Evolutionary conservation across 2,329 filamentous ascomycete genomes (phyloP).

Genomic region (Chaetomium sp.): DNA sequence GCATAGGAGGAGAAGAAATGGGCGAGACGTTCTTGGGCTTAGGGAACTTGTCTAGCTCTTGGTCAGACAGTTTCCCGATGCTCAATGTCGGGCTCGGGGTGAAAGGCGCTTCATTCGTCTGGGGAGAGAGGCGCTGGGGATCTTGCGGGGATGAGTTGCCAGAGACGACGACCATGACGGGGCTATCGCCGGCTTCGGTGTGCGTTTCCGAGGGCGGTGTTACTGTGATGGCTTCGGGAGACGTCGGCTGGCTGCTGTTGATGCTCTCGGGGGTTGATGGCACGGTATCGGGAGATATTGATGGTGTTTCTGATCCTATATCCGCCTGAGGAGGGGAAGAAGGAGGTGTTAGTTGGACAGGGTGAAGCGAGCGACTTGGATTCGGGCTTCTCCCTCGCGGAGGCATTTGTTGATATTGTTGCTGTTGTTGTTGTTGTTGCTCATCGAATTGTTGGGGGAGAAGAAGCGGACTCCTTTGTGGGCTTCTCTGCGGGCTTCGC

Average conservation of each 20-base stretch:
- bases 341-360: constrained; percentile 14
- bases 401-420: background rate
- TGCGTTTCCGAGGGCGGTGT: constrained; percentile 3
- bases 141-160: constrained; percentile 26
- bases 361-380: constrained; percentile 5
- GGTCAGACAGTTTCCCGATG: constrained; percentile 28
- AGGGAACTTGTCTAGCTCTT: constrained; percentile 14
- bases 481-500: constrained; percentile 19
- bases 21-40: constrained; percentile 9
- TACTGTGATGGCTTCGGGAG: constrained; percentile 3
- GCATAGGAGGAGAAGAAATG: constrained; percentile 9
- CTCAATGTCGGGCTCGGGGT: constrained; percentile 37
- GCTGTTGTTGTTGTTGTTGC: constrained; percentile 2
- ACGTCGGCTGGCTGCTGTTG: background rate
- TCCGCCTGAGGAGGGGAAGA: constrained; percentile 15
- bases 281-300: background rate
- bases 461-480: constrained; percentile 21
- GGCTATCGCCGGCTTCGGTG: background rate
- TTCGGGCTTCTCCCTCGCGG: constrained; percentile 12
- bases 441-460: constrained; percentile 18
- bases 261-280: background rate
- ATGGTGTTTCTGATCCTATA: constrained; percentile 9
- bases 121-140: constrained; percentile 40
- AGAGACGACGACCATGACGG: constrained; percentile 22
- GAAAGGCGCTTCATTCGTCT: constrained; percentile 44